Base-by-base conservation (phyloP, 2,329 filamentous ascomycete genomes). In the Alternaria sp. region DNA sequence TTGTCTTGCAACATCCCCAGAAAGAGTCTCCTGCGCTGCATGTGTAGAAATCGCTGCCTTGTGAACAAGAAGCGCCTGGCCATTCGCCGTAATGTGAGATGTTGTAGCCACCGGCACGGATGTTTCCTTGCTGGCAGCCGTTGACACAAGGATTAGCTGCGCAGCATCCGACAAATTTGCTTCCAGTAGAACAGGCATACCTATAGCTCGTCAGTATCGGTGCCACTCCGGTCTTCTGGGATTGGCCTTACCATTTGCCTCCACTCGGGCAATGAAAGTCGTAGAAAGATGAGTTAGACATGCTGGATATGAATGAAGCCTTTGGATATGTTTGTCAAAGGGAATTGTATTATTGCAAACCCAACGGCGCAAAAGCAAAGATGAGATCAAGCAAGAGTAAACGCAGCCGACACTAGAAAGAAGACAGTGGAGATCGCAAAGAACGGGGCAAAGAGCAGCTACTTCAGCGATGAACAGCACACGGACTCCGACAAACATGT, bases 141-240 rank as follows among this genome's bases (percentile, higher is more conserved):
- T 71, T 75, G 4, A 69, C 11, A 64, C 81, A 83, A 6, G 81
- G 78, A 40, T 82, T 73, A 6, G 63, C 58, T 10, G 64, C 66
- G 66, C 82, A 83, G 67, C 81, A 83, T 6, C 81, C 81, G 21
- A 83, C 73, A 49, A 83, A 83, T 5, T 70, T 73, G 15, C 74
- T 67, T 11, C 69, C 61, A 9, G 43, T 52, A n/a, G 59, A 56
- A 44, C 74, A 77, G 6, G 72, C 69, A 60, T 73, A 73, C 72
- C 70, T 73, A 26, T 15, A n/a, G 15, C 25, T 23, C 8, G 43
- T 74, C 12, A 74, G 58, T 51, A 49, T 45, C 7, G 17, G 12
- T 3, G 19, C 54, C 2, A 46, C 13, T 47, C 19, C 5, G 28
- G 3, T 21, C n/a, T 15, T 36, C 9, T 30, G 21, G 5, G 6